Percentiles rank a stretch among this genome's conserved stretches.
phyloP scores from a whole-genome alignment of 2,329 filamentous ascomycete species.

The Pseudogymnoascus sp. region DNA sequence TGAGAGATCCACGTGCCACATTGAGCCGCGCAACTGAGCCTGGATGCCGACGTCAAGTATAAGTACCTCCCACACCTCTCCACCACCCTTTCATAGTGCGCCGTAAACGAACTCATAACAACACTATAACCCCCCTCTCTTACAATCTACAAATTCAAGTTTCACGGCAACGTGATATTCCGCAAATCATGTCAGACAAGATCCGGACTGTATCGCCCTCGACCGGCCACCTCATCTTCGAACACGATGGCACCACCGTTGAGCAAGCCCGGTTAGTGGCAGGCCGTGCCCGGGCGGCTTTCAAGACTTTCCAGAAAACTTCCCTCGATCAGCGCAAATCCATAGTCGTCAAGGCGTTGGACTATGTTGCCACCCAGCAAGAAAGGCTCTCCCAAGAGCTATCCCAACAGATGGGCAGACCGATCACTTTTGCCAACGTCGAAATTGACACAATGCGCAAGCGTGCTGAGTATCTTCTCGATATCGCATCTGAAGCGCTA shows the following conservation, averaged over 20 bases:
- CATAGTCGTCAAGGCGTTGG: constrained; percentile 31
- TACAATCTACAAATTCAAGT: background rate
- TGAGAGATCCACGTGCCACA: background rate
- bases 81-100: background rate
- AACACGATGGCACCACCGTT: constrained; percentile 66
- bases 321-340: constrained; percentile 39
- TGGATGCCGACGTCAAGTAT: background rate
- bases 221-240: constrained; percentile 78
- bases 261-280: constrained; percentile 68
- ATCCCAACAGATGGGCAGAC: constrained; percentile 47
- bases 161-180: background rate
- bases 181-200: background rate
- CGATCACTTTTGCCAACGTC: constrained; percentile 28
- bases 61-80: background rate
- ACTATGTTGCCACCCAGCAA: constrained; percentile 25
- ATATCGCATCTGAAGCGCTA: constrained; percentile 72
- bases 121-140: background rate
- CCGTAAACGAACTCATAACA: background rate
- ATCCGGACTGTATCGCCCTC: constrained; percentile 73
- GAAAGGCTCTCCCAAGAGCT: constrained; percentile 41
- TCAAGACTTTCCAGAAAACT: constrained; percentile 41
- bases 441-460: constrained; percentile 45
- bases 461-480: constrained; percentile 41
- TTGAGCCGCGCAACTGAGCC: background rate
- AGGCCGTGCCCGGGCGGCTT: constrained; percentile 45